Evolutionary conservation across 352 stramenopile genomes (phyloP).

Genomic region (Pythium aquatile): DNA sequence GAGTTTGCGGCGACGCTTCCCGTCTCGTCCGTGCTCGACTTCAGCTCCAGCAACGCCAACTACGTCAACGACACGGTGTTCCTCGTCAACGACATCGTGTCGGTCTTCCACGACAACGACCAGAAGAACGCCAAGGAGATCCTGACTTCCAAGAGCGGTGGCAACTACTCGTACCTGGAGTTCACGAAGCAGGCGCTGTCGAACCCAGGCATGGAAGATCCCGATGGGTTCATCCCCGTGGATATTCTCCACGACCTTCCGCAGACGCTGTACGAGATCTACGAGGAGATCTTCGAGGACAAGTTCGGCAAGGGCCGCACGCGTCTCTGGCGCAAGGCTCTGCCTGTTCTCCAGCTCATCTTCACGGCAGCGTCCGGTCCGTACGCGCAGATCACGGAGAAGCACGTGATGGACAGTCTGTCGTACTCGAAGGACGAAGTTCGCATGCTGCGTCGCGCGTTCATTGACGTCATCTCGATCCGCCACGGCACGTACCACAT

Average conservation of each 20-base stretch:
- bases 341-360: slow-evolving; percentile 72
- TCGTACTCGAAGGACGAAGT: slow-evolving; percentile 59
- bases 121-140: slow-evolving; percentile 42
- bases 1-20: slow-evolving; percentile 59
- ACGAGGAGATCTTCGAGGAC: slow-evolving; percentile 84
- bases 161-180: slow-evolving; percentile 78
- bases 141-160: slow-evolving; percentile 64
- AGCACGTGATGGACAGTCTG: slow-evolving; percentile 60
- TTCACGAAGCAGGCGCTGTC: slow-evolving; percentile 79
- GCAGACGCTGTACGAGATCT: slow-evolving; percentile 81
- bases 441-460: slow-evolving; percentile 64
- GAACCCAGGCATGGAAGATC: slow-evolving; percentile 62
- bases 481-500: slow-evolving; percentile 68
- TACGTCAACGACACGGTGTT: slow-evolving; percentile 58
- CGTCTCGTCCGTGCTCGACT: slow-evolving; percentile 71
- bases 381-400: slow-evolving; percentile 71
- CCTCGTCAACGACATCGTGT: slow-evolving; percentile 58
- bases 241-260: slow-evolving; percentile 71
- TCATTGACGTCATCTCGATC: slow-evolving; percentile 73
- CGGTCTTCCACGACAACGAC: slow-evolving; percentile 48
- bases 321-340: slow-evolving; percentile 77
- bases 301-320: slow-evolving; percentile 77
- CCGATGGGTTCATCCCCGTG: slow-evolving; percentile 43
- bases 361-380: slow-evolving; percentile 63
- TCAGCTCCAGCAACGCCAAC: slow-evolving; percentile 56